Conservation (phyloP, 495 filamentous ascomycete species). For the Podospora bellae-mahoneyi region DNA sequence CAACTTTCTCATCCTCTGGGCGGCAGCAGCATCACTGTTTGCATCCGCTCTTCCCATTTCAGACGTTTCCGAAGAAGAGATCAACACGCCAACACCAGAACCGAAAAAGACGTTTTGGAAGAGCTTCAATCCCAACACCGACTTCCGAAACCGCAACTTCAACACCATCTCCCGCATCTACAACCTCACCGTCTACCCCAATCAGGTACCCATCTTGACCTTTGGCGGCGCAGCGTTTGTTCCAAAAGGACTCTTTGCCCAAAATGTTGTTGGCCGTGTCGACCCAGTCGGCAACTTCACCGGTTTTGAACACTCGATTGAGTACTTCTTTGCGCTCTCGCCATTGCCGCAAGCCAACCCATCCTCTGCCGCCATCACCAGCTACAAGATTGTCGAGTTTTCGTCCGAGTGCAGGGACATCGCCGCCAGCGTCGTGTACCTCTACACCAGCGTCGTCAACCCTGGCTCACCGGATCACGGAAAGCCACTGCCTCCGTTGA, state of each 20-base stretch:
- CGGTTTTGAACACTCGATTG: slow-evolving; percentile 38
- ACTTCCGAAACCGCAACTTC: slow-evolving; percentile 35
- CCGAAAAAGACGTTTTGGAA: slow-evolving; percentile 12
- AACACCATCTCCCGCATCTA: slow-evolving; percentile 39
- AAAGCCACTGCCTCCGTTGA: slow-evolving; percentile 30
- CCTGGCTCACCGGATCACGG: slow-evolving; percentile 28
- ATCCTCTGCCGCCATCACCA: slow-evolving; percentile 29
- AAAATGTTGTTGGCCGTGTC: slow-evolving; percentile 35
- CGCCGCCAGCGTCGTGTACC: slow-evolving; percentile 36
- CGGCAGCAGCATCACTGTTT: neutral
- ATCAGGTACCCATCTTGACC: slow-evolving; percentile 37
- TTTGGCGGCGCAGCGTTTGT: slow-evolving; percentile 28
- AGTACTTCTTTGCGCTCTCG: slow-evolving; percentile 41
- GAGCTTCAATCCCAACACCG: slow-evolving; percentile 8
- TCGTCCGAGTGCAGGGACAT: slow-evolving; percentile 32
- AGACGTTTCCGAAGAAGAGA: neutral
- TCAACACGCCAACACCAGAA: neutral
- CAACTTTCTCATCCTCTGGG: neutral
- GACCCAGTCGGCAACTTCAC: slow-evolving; percentile 38
- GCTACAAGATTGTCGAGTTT: slow-evolving; percentile 36
- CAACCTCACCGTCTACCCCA: slow-evolving; percentile 41
- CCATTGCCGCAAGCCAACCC: slow-evolving; percentile 33
- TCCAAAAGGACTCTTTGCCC: slow-evolving; percentile 37
- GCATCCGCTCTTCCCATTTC: neutral
- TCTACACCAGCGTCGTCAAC: slow-evolving; percentile 34